Conservation (phyloP, 1,139 yeast species). For the Geotrichum histeridarum region DNA sequence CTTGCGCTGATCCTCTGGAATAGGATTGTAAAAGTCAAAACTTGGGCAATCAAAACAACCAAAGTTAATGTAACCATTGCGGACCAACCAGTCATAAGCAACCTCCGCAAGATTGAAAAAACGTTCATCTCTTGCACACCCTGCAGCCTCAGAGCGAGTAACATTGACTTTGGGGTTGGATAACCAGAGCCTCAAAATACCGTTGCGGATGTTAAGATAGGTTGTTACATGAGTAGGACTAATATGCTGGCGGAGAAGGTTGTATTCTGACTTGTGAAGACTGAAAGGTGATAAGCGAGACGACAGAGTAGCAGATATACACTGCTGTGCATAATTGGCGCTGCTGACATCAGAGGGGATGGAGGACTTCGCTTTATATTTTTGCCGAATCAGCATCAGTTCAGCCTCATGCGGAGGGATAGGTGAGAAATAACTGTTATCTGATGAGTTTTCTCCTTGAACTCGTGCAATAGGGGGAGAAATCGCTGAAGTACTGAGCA, state of each 20-base stretch:
- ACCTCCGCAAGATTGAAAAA: constrained; percentile 41
- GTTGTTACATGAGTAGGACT: constrained; percentile 41
- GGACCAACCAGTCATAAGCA: constrained; percentile 42
- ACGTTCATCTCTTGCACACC: constrained; percentile 42
- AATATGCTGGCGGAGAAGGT: constrained; percentile 35
- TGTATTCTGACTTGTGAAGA: constrained; percentile 38
- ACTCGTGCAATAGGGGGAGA: constrained; percentile 15
- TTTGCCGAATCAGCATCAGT: constrained; percentile 26
- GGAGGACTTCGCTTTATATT: constrained; percentile 39
- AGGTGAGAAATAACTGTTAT: constrained; percentile 12
- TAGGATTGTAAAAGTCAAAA: constrained; percentile 19
- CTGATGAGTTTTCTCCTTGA: constrained; percentile 13
- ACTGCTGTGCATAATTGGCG: constrained; percentile 40
- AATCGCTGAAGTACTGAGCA: constrained; percentile 13
- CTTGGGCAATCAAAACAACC: constrained; percentile 39
- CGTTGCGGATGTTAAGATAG: constrained; percentile 42
- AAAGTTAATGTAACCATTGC: constrained; percentile 43
- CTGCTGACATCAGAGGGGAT: constrained; percentile 39
- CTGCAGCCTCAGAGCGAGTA: constrained; percentile 42
- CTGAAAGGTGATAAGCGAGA: constrained; percentile 40
- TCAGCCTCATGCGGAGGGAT: constrained; percentile 20
- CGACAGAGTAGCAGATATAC: constrained; percentile 42
- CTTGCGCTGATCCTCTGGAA: constrained; percentile 30
- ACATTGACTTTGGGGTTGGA: constrained; percentile 43
- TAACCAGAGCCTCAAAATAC: constrained; percentile 42